phyloP scores from a whole-genome alignment of 2,329 filamentous ascomycete species.

The Alternaria atra region DNA sequence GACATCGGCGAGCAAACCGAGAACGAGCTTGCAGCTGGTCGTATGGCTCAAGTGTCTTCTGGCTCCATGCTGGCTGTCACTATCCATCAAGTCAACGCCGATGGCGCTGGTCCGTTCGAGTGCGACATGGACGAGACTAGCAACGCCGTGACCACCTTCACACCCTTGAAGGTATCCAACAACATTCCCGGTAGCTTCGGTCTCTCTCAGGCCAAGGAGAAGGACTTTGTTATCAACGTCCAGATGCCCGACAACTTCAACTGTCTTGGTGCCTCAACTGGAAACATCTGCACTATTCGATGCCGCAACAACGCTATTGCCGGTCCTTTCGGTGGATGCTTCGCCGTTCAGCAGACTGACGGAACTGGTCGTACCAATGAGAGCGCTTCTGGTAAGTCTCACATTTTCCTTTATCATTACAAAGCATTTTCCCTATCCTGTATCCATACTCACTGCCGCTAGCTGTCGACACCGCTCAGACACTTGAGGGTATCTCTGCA shows the following conservation, averaged over 20 bases:
- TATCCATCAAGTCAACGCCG: conserved; percentile 68
- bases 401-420: conserved; percentile 2
- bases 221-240: conserved; percentile 67
- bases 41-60: conserved; percentile 38
- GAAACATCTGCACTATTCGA: conserved; percentile 69
- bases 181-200: conserved; percentile 68
- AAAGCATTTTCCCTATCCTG: conserved; percentile 14
- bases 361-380: conserved; percentile 37
- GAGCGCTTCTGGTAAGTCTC: conserved; percentile 39
- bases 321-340: conserved; percentile 70
- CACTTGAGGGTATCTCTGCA: conserved; percentile 55
- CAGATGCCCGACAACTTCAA: conserved; percentile 65
- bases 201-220: conserved; percentile 64
- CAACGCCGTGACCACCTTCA: conserved; percentile 54
- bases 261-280: conserved; percentile 62
- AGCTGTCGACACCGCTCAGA: conserved; percentile 59
- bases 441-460: conserved; percentile 33
- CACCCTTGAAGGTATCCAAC: conserved; percentile 64
- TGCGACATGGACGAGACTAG: conserved; percentile 71
- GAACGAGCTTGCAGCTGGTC: conserved; percentile 44
- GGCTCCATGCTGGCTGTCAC: conserved; percentile 45
- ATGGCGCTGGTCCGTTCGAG: conserved; percentile 71
- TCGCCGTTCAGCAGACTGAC: conserved; percentile 67
- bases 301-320: conserved; percentile 69
- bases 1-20: conserved; percentile 52